Conservation (phyloP, 2,329 filamentous ascomycete species). For the Geosmithia flava region DNA sequence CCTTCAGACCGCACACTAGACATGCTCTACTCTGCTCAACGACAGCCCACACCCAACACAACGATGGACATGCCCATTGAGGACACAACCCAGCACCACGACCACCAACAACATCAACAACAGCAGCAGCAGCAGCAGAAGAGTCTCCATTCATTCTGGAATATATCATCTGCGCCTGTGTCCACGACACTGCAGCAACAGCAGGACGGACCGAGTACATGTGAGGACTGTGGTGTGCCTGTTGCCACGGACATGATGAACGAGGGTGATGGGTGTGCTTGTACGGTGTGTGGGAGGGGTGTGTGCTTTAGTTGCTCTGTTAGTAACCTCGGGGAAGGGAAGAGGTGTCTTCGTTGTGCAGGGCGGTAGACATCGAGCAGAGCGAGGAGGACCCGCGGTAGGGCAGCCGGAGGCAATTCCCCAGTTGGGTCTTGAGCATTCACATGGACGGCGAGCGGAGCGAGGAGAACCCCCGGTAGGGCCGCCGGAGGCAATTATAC, state of each 20-base stretch:
- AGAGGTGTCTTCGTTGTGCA: slow-evolving; percentile 40
- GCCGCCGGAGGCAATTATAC: no score
- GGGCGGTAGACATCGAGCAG: slow-evolving; percentile 9
- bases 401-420: no score
- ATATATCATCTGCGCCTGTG: slow-evolving; percentile 28
- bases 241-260: slow-evolving; percentile 17
- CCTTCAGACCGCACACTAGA: slow-evolving; percentile 41
- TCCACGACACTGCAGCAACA: slow-evolving; percentile 9
- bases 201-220: slow-evolving; percentile 17
- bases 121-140: slow-evolving; percentile 21
- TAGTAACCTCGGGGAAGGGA: slow-evolving; percentile 41
- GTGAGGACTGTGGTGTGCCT: slow-evolving; percentile 43
- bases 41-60: slow-evolving; percentile 1
- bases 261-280: slow-evolving; percentile 25
- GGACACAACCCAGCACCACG: slow-evolving; percentile 4
- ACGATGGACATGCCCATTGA: slow-evolving; percentile 6
- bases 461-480: no score
- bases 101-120: not conserved
- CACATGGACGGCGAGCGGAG: no score
- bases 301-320: slow-evolving; percentile 49
- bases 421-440: no score
- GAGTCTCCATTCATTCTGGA: slow-evolving; percentile 50
- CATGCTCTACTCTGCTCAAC: slow-evolving; percentile 44
- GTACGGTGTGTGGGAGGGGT: slow-evolving; percentile 32
- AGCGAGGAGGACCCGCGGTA: no score